Conservation (phyloP, 1,284 basidiomycete genomes). For the Dichomitus squalens region DNA sequence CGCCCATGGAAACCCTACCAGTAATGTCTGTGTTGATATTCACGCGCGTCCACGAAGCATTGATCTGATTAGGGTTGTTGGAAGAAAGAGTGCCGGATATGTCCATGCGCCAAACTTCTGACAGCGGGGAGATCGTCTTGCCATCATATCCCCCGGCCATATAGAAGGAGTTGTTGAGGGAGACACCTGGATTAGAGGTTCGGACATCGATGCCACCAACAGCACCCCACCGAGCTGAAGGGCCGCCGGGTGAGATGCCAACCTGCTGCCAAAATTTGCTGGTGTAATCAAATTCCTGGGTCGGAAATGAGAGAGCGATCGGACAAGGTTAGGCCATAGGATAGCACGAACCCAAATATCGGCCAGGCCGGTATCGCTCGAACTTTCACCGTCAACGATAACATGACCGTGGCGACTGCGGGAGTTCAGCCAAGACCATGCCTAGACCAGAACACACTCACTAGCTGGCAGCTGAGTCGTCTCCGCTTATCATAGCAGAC, state of each 20-base stretch:
- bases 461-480: slow-evolving; percentile 80
- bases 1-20: slow-evolving; percentile 56
- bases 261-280: slow-evolving; percentile 75
- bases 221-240: slow-evolving; percentile 66
- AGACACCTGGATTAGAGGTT: slow-evolving; percentile 36
- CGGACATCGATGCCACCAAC: slow-evolving; percentile 65
- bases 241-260: slow-evolving; percentile 49
- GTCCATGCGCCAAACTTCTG: slow-evolving; percentile 68
- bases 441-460: slow-evolving; percentile 39
- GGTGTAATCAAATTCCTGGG: slow-evolving; percentile 72
- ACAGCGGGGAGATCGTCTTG: slow-evolving; percentile 45
- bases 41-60: slow-evolving; percentile 62
- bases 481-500: slow-evolving; percentile 60
- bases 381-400: slow-evolving; percentile 68
- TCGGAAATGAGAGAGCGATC: slow-evolving; percentile 5
- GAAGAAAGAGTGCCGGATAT: slow-evolving; percentile 71
- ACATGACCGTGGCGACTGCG: slow-evolving; percentile 68
- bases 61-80: slow-evolving; percentile 53
- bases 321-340: neutral
- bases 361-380: slow-evolving; percentile 50
- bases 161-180: slow-evolving; percentile 67
- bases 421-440: slow-evolving; percentile 6
- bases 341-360: slow-evolving; percentile 68
- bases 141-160: slow-evolving; percentile 67
- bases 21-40: slow-evolving; percentile 40